These are phyloP conservation scores for Mycena alexandri DNA, from an alignment of 768 basidiomycete species.

Conservation along the genomic window DNA sequence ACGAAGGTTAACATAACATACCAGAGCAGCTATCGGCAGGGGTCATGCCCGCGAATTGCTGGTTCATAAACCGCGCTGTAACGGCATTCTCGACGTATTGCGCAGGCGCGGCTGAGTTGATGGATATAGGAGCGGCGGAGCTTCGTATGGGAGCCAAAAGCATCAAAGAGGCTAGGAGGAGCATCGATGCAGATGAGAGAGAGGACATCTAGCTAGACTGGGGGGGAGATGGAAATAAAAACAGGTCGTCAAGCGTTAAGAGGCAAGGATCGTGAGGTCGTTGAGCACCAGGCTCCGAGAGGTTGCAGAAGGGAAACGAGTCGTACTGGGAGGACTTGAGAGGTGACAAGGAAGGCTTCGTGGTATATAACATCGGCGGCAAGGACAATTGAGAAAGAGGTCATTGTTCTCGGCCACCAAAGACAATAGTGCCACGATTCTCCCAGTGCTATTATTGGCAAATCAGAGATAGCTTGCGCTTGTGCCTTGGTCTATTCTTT, in stretches of 20 bases:
- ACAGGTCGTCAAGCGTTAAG: too few relatives aligned
- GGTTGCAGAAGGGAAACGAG: not conserved
- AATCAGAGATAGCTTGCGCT: not conserved
- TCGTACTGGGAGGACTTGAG: not conserved
- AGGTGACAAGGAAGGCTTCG: not conserved
- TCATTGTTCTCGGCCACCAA: constrained; percentile 23
- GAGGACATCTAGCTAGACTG: constrained; percentile 18
- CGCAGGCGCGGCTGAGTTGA: constrained; percentile 25
- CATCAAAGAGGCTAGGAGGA: constrained; percentile 5
- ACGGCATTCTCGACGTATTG: constrained; percentile 55
- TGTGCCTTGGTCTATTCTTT: too few relatives aligned
- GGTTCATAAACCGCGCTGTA: constrained; percentile 63
- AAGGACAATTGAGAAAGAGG: constrained; percentile 16
- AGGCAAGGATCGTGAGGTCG: too few relatives aligned
- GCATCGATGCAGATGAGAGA: not conserved
- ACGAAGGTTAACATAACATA: constrained; percentile 40
- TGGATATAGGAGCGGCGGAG: constrained; percentile 21
- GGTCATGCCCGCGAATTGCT: constrained; percentile 59
- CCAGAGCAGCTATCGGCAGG: constrained; percentile 61
- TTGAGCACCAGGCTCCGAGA: constrained; percentile 31
- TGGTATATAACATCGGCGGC: constrained; percentile 16
- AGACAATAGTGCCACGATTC: constrained; percentile 9
- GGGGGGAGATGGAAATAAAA: not conserved
- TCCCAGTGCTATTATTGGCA: not conserved
- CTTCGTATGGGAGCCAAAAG: constrained; percentile 19